phyloP scores from a whole-genome alignment of 805 yeast genomes.

The Nakazawaea anatomiae region DNA sequence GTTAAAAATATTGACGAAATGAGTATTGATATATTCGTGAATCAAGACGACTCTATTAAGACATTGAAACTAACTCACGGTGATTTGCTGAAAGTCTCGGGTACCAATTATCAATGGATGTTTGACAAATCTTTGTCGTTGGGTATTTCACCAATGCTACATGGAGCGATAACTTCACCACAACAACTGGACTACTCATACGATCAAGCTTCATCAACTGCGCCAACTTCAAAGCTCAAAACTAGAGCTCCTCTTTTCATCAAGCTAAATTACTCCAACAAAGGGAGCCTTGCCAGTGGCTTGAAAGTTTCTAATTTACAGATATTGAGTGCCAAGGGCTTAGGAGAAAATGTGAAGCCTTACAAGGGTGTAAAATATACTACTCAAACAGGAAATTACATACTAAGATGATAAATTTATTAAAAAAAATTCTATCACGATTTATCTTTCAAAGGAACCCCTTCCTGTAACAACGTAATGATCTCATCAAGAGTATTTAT shows the following conservation, averaged over 20 bases:
- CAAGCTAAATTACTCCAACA: constrained; percentile 46
- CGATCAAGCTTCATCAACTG: constrained; percentile 1
- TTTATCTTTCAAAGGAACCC: constrained; percentile 21
- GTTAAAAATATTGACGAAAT: constrained; percentile 45
- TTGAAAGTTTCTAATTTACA: constrained; percentile 60
- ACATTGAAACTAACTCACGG: constrained; percentile 70
- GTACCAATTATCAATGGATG: constrained; percentile 61
- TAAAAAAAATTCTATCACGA: background rate
- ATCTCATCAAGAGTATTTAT: constrained; percentile 31
- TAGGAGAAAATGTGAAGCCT: constrained; percentile 61
- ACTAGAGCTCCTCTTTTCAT: constrained; percentile 36
- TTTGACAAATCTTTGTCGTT: constrained; percentile 51
- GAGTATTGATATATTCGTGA: constrained; percentile 29
- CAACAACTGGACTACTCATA: background rate
- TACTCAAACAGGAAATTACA: constrained; percentile 56
- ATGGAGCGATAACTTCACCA: constrained; percentile 44
- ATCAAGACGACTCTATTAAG: constrained; percentile 32
- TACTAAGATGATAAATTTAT: constrained; percentile 26
- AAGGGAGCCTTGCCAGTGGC: constrained; percentile 75
- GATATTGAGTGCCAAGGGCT: constrained; percentile 50
- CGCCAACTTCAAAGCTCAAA: background rate
- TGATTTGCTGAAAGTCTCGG: constrained; percentile 50
- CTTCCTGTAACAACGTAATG: constrained; percentile 27
- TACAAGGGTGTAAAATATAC: constrained; percentile 88
- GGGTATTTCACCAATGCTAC: constrained; percentile 62